phyloP scores from a whole-genome alignment of 2,329 filamentous ascomycete species.

The Rutstroemia sydowiana region DNA sequence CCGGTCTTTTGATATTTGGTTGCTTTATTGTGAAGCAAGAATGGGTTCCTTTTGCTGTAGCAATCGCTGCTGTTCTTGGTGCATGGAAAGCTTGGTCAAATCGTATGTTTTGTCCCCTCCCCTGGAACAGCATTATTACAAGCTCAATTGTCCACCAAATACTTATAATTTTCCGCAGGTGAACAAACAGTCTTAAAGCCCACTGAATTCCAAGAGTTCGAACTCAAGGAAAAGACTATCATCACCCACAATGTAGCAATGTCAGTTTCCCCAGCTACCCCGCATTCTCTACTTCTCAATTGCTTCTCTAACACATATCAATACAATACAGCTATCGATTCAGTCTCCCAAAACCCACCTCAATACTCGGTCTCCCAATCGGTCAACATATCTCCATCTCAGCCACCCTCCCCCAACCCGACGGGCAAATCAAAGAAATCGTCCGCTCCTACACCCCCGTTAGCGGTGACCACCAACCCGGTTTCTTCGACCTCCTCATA shows the following conservation, averaged over 20 bases:
- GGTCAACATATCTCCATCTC: conserved; percentile 98
- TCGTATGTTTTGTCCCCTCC: conserved; percentile 45
- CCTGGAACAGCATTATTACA: no score
- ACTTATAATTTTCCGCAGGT: conserved; percentile 40
- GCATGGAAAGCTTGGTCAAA: conserved; percentile 64
- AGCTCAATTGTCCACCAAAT: no score
- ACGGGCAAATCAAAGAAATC: conserved; percentile 73
- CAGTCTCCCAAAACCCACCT: conserved; percentile 65
- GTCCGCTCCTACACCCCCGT: conserved; percentile 90
- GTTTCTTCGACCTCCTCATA: conserved; percentile 93
- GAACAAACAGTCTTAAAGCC: conserved; percentile 80
- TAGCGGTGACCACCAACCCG: conserved; percentile 79
- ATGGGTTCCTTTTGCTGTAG: conserved; percentile 64
- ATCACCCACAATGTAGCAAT: conserved; percentile 98
- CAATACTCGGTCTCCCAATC: conserved; percentile 92
- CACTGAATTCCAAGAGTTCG: conserved; percentile 81
- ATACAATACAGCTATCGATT: conserved; percentile 88
- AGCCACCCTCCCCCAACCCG: conserved; percentile 57
- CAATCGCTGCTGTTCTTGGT: conserved; percentile 58
- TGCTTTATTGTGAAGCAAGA: conserved; percentile 72
- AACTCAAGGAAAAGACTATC: conserved; percentile 88
- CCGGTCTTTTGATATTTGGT: conserved; percentile 69
- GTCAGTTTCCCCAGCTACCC: conserved; percentile 37
- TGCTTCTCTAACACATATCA: conserved; percentile 1
- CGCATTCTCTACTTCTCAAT: no score